Evolutionary conservation across 306 rosid species (phyloP), one percentile per base, ranked within the genome.

Genomic region (Luffa acutangula): DNA sequence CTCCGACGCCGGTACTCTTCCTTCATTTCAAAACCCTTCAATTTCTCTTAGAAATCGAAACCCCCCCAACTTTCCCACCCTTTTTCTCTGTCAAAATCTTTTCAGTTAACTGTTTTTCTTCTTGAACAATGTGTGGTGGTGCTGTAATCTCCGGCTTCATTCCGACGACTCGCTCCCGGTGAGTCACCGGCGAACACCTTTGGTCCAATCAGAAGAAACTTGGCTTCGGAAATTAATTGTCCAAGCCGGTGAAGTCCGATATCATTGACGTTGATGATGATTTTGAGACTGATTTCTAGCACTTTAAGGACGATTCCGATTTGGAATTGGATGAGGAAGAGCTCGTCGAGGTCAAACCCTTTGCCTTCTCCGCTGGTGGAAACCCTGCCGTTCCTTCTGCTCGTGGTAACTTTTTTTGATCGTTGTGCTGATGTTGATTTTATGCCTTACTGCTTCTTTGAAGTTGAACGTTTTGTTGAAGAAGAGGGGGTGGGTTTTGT

Each of bases 81-180:
- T 34, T 52, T 75, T 52, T 54, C 25, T 20, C 79, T 76, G 6
- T 57, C 66, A 20, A 54, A 36, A 76, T 52, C 49, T 10, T 33
- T 48, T 46, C 45, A 57, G 4, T 42, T 41, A 6, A 41, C 60
- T 31, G 73, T 5, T 60, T 56, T 60, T 3, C 65, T 39, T 58
- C 69, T 56, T 78, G 4, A 64, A 37, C 6, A 79, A 96, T 96
- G 99, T 96, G 99, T 82, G 99, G 99, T 59, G 99, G 99, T 64
- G 94, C 99, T 82, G 89, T 96, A 13, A 96, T 96, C 86, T 91
- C 99, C 83, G 98, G 83, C 79, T 91, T 90, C 88, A 96, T 91
- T 54, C 87, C 93, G 65, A 82, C 93, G 51, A 71, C 48, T 5
- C 78, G 84, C 57, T 60, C 90, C 9, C 88, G 86, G 10, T 87